These are phyloP conservation scores for Exophiala oligosperma DNA, from an alignment of 2,329 filamentous ascomycete species.

Conservation along the genomic window DNA sequence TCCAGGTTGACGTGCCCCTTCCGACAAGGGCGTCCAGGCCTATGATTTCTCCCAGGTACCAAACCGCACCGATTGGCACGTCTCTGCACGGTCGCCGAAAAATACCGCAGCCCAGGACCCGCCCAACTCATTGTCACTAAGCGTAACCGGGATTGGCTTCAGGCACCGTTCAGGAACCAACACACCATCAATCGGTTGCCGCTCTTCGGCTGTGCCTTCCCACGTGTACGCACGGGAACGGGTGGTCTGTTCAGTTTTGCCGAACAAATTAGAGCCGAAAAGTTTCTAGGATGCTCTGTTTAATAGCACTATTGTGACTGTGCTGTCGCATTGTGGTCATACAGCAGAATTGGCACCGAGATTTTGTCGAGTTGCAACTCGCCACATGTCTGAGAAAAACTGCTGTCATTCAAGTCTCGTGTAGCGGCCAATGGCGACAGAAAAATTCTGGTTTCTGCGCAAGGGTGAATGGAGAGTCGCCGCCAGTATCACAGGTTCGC, in stretches of 20 bases:
- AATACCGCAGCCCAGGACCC: constrained; percentile 19
- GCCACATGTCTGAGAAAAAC: constrained; percentile 4
- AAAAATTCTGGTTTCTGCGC: neutral
- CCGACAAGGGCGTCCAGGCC: constrained; percentile 4
- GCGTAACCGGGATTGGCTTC: constrained; percentile 24
- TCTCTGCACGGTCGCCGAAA: constrained; percentile 11
- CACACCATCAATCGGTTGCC: constrained; percentile 19
- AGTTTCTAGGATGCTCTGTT: neutral
- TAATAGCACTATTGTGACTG: too few relatives aligned
- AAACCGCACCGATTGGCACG: constrained; percentile 23
- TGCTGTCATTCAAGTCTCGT: neutral
- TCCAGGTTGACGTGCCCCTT: constrained; percentile 8
- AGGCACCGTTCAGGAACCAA: constrained; percentile 21
- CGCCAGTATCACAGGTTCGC: constrained; percentile 22
- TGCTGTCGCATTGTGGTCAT: too few relatives aligned
- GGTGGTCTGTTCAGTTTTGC: neutral
- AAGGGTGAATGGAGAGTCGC: too few relatives aligned
- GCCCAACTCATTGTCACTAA: constrained; percentile 15
- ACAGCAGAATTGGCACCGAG: neutral
- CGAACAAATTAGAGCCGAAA: neutral
- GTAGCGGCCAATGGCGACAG: neutral
- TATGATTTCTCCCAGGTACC: constrained; percentile 20
- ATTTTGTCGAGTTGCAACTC: constrained; percentile 1
- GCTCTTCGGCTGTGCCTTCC: constrained; percentile 19
- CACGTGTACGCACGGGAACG: constrained; percentile 19